Conservation (phyloP, 305 asterid genomes). For the Solanum hybrid region DNA sequence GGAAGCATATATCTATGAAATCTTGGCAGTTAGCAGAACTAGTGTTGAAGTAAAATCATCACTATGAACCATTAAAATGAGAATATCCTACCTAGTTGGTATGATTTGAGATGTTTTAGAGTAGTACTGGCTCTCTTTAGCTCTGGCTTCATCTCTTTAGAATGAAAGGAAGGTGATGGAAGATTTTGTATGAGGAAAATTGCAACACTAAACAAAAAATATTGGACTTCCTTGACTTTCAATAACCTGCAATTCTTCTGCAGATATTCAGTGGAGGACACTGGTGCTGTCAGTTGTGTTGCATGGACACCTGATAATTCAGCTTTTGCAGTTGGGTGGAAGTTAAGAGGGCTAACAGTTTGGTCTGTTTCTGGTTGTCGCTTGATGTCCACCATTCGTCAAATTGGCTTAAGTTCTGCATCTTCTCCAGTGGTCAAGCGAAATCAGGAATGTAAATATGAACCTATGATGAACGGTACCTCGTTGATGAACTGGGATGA, state of each 20-base stretch:
- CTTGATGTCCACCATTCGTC: constrained; percentile 95
- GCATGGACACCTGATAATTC: constrained; percentile 97
- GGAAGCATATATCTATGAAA: neutral
- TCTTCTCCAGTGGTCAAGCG: constrained; percentile 88
- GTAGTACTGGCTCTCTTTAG: neutral
- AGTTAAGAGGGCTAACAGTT: constrained; percentile 89
- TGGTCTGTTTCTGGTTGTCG: constrained; percentile 99
- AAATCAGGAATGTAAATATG: constrained; percentile 78
- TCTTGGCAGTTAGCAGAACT: neutral
- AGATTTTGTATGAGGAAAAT: neutral
- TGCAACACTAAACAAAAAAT: neutral
- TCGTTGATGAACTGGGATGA: constrained; percentile 95
- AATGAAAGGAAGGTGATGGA: neutral
- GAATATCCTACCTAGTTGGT: neutral
- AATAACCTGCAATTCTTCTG: constrained; percentile 3
- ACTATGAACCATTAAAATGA: neutral
- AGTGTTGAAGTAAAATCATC: neutral
- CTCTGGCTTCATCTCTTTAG: neutral
- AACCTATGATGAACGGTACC: constrained; percentile 95
- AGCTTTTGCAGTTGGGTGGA: constrained; percentile 99
- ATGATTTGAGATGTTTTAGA: neutral
- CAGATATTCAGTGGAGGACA: constrained; percentile 90
- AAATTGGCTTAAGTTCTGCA: constrained; percentile 78
- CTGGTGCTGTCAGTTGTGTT: constrained; percentile 93
- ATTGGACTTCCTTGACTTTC: neutral